These are phyloP conservation scores for Sclerotinia borealis DNA, from an alignment of 2,329 filamentous ascomycete genomes.

Conservation along the genomic window DNA sequence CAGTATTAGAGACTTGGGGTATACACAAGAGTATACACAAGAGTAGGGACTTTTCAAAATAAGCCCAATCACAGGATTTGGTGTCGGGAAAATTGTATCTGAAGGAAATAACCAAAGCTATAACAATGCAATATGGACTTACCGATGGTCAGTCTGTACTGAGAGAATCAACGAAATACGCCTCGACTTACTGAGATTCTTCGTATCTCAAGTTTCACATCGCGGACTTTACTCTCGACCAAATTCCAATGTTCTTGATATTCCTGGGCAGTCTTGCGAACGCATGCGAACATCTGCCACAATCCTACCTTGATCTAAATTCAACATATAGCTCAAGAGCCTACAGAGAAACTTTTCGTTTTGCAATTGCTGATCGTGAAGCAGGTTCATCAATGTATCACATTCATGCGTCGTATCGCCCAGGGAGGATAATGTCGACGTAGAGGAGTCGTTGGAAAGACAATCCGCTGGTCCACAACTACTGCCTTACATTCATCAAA, in stretches of 20 bases:
- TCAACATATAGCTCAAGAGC: no score
- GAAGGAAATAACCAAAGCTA: neutral
- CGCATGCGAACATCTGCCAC: neutral
- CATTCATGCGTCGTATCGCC: no score
- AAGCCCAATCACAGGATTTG: neutral
- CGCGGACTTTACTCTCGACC: neutral
- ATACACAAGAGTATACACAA: neutral
- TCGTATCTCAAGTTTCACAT: neutral
- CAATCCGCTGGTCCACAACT: no score
- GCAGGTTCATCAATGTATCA: no score
- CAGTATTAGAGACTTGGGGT: neutral
- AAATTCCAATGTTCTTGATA: conserved; percentile 39
- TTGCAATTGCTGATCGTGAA: no score
- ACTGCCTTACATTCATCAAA: no score
- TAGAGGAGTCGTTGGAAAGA: no score
- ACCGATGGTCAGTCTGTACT: neutral
- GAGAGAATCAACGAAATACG: neutral
- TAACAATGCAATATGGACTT: neutral
- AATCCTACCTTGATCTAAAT: no score
- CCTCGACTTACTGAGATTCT: neutral
- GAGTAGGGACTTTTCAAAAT: neutral
- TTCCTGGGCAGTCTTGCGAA: neutral
- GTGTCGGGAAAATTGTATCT: neutral
- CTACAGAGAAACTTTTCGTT: no score
- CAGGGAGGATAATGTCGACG: no score